Evolutionary conservation across 495 filamentous ascomycete species (phyloP), one percentile per base, ranked within the genome.

Genomic region (Recurvomyces mirabilis): DNA sequence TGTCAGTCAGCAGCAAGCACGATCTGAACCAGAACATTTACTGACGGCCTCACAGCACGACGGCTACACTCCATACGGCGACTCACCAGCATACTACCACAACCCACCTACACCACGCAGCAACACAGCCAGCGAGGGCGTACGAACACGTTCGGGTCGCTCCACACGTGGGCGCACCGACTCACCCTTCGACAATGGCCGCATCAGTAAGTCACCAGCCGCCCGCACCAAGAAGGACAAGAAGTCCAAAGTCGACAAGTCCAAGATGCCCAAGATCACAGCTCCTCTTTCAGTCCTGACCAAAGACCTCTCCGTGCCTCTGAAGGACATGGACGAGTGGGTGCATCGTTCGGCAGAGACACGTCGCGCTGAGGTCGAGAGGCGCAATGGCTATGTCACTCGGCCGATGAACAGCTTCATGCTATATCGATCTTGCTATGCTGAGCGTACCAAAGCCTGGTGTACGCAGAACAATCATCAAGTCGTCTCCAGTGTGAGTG

Each of bases 371-470:
- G 82, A 93, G 53, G 77, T 84, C 13, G 72, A 72, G 43, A 65
- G 70, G 50, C 72, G 78, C 47, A 79, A 84, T 22, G 84, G 84
- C 3, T 85, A 87, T 54, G 71, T 98, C 43, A 84, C 88, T 49
- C 70, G 91, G 25, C 91, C 91, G 0, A 96, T 95, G 83, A 98
- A 98, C 58, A 88, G 87, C 1, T 98, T 96, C 70, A 96, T 98
- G 84, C 72, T 98, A 20, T 98, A 98, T 60, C 81, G 93, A 7
- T 94, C 88, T 37, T 86, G 89, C 4, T 96, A 82, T 55, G 81
- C 89, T 19, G 85, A 89, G 30, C 73, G 87, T 4, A 82, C 82
- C 43, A 95, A 95, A 61, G 63, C 73, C 30, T 86, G 78, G 74
- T 82, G 84, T 48, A 66, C 74, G 7, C 81, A 93, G 55, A 89